Conservation (phyloP, 352 stramenopile genomes). For the Hyaloperonospora arabidopsidis region DNA sequence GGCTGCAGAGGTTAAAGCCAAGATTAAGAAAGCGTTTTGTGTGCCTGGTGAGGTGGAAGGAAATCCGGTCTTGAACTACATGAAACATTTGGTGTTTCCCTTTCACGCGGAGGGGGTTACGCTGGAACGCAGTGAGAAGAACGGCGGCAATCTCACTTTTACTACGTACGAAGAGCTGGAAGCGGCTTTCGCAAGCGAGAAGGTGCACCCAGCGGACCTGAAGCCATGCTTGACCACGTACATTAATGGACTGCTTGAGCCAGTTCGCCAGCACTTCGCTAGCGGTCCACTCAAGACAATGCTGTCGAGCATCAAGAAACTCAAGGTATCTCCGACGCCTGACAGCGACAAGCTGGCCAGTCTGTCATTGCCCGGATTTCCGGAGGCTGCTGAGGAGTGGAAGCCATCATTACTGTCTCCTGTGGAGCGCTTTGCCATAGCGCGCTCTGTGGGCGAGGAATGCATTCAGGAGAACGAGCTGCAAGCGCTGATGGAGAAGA, state of each 20-base stretch:
- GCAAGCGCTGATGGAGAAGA: slow-evolving; percentile 76
- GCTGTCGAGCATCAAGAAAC: slow-evolving; percentile 89
- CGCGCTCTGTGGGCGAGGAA: slow-evolving; percentile 86
- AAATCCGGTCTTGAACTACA: slow-evolving; percentile 96
- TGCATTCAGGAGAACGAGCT: slow-evolving; percentile 91
- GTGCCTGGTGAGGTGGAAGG: slow-evolving; percentile 77
- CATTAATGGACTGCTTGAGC: slow-evolving; percentile 92
- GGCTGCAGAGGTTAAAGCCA: slow-evolving; percentile 90
- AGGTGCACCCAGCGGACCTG: slow-evolving; percentile 94
- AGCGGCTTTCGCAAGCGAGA: slow-evolving; percentile 84
- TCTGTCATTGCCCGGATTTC: slow-evolving; percentile 52
- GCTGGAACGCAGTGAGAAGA: slow-evolving; percentile 78
- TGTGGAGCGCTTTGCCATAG: slow-evolving; percentile 73
- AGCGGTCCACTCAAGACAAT: slow-evolving; percentile 92
- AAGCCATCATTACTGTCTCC: slow-evolving; percentile 69
- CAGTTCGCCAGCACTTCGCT: slow-evolving; percentile 94
- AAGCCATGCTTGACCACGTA: slow-evolving; percentile 91
- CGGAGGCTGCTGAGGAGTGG: slow-evolving; percentile 56
- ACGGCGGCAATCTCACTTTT: slow-evolving; percentile 85
- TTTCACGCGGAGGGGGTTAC: slow-evolving; percentile 59
- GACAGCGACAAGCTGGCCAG: slow-evolving; percentile 72
- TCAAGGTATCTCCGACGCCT: slow-evolving; percentile 56
- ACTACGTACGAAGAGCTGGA: slow-evolving; percentile 86
- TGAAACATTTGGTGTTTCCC: slow-evolving; percentile 93
- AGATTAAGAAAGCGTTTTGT: slow-evolving; percentile 99